Evolutionary conservation across 1,139 yeast species (phyloP).

Genomic region (Candida sp.): DNA sequence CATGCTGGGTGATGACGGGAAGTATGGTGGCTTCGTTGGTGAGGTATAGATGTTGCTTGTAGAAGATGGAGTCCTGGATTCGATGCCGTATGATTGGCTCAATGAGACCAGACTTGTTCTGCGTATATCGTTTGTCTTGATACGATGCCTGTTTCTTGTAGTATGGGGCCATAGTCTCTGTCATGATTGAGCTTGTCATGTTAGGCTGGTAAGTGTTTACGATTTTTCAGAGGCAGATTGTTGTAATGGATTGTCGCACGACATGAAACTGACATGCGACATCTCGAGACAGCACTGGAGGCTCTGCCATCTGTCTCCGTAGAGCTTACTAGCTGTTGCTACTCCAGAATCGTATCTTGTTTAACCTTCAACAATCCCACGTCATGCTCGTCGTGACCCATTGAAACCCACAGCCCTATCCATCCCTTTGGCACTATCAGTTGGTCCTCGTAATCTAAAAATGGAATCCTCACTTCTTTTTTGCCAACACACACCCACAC

Average conservation of each 20-base stretch:
- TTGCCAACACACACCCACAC: too few relatives aligned
- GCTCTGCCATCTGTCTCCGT: too few relatives aligned
- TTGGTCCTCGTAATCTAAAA: neutral
- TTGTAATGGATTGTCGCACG: neutral
- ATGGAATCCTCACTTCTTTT: neutral
- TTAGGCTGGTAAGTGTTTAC: too few relatives aligned
- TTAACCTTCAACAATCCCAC: too few relatives aligned
- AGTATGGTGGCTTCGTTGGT: slow-evolving; percentile 58
- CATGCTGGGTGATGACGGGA: slow-evolving; percentile 39
- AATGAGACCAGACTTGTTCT: slow-evolving; percentile 57
- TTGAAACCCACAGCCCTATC: too few relatives aligned
- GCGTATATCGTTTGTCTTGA: slow-evolving; percentile 27
- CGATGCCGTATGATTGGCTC: slow-evolving; percentile 75
- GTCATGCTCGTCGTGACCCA: too few relatives aligned
- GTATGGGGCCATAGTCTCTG: neutral
- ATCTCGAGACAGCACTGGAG: neutral
- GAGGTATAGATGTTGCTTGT: slow-evolving; percentile 65
- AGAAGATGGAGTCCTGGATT: slow-evolving; percentile 69
- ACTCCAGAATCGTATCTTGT: too few relatives aligned
- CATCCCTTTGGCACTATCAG: too few relatives aligned
- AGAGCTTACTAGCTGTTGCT: too few relatives aligned
- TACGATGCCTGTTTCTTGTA: slow-evolving; percentile 12
- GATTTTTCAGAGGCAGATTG: neutral
- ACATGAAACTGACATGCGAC: neutral
- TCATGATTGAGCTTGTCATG: neutral